These are phyloP conservation scores for Aquilaria agallochum DNA, from an alignment of 441 rosid species.

Conservation along the genomic window DNA sequence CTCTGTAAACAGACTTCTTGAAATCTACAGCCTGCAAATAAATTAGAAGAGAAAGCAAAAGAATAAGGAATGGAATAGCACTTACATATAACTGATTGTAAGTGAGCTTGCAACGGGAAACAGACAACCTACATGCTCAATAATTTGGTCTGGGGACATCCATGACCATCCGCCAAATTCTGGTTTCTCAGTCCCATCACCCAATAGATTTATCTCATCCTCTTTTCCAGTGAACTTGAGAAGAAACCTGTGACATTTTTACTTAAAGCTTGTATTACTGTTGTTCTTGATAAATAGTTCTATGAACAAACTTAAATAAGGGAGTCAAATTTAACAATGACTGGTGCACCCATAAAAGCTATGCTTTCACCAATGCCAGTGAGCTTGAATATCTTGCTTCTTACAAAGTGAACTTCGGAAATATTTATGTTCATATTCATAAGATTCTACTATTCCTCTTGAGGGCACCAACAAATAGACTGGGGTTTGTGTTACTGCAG, in stretches of 20 bases:
- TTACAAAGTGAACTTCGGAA: no score
- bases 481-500: no score
- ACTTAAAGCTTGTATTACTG: no score
- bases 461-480: no score
- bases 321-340: no score
- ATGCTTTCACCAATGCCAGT: no score
- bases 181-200: slow-evolving; percentile 80
- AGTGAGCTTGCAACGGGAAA: slow-evolving; percentile 1
- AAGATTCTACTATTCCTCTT: no score
- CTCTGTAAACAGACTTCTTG: slow-evolving; percentile 76
- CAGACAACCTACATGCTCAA: slow-evolving; percentile 46
- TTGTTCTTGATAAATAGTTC: no score
- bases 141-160: slow-evolving; percentile 65
- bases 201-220: slow-evolving; percentile 78
- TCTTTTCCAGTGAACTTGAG: slow-evolving; percentile 77
- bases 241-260: slow-evolving; percentile 56
- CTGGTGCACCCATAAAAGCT: no score
- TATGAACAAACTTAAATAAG: no score
- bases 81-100: neutral
- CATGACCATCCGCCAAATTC: slow-evolving; percentile 90
- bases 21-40: slow-evolving; percentile 69
- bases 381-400: no score
- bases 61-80: neutral
- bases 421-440: no score
- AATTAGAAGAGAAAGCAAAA: neutral